Evolutionary conservation across 2,329 filamentous ascomycete species (phyloP).

Genomic region (Fusarium pininemorale): DNA sequence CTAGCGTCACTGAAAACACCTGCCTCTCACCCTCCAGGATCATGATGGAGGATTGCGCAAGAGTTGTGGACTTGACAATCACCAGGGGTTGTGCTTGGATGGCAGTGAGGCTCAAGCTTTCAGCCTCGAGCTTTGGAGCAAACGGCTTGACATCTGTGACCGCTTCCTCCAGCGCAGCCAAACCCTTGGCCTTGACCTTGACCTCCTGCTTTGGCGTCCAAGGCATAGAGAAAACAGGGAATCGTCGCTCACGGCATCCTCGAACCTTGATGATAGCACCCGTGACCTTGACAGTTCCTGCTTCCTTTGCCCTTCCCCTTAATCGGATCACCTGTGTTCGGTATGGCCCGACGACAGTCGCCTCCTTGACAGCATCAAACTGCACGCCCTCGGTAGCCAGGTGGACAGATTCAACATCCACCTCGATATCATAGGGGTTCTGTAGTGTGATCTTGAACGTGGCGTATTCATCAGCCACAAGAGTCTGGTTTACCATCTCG

Average conservation of each 20-base stretch:
- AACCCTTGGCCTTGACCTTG: slow-evolving; percentile 81
- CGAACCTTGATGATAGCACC: slow-evolving; percentile 83
- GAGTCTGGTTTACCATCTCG: slow-evolving; percentile 69
- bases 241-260: slow-evolving; percentile 83
- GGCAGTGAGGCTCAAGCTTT: slow-evolving; percentile 72
- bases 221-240: slow-evolving; percentile 81
- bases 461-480: slow-evolving; percentile 82
- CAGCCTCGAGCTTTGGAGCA: slow-evolving; percentile 56
- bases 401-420: slow-evolving; percentile 84
- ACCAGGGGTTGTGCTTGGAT: slow-evolving; percentile 83
- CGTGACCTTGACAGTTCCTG: slow-evolving; percentile 76
- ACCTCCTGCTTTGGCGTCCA: slow-evolving; percentile 76
- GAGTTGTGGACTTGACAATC: slow-evolving; percentile 76
- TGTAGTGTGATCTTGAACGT: slow-evolving; percentile 86
- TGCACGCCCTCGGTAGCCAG: slow-evolving; percentile 78
- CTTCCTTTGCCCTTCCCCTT: slow-evolving; percentile 70
- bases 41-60: slow-evolving; percentile 89
- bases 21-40: slow-evolving; percentile 89
- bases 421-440: slow-evolving; percentile 92
- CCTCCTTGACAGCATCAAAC: slow-evolving; percentile 73
- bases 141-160: slow-evolving; percentile 51
- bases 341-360: slow-evolving; percentile 79
- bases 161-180: slow-evolving; percentile 64
- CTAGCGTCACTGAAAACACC: slow-evolving; percentile 79
- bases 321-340: slow-evolving; percentile 82